Percentiles rank a stretch among this genome's conserved stretches.
Evolutionary conservation across 768 basidiomycete species (phyloP).

Genomic region (Tricholoma sp.): DNA sequence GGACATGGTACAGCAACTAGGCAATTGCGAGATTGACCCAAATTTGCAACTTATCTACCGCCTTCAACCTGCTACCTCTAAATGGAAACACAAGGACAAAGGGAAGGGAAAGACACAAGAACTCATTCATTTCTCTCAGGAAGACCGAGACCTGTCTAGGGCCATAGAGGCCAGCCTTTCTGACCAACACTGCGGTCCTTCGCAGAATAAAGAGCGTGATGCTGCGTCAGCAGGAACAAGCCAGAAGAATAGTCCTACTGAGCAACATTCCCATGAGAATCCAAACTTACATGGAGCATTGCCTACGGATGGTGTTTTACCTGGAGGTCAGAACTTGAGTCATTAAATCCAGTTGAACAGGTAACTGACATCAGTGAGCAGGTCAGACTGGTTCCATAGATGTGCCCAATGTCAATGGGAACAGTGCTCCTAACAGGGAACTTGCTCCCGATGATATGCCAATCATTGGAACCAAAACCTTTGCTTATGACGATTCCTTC

Average conservation of each 20-base stretch:
- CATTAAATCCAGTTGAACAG: neutral
- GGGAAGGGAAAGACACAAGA: neutral
- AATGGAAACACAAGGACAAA: constrained; percentile 16
- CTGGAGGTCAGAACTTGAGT: neutral
- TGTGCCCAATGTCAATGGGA: neutral
- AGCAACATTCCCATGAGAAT: neutral
- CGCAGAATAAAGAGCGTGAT: constrained; percentile 3
- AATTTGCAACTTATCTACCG: constrained; percentile 51
- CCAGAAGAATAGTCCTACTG: neutral
- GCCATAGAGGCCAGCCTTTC: constrained; percentile 45
- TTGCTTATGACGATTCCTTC: constrained; percentile 45
- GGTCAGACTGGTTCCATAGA: neutral
- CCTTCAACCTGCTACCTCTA: constrained; percentile 22
- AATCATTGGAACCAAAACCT: constrained; percentile 64
- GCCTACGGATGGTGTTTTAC: neutral
- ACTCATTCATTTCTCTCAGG: constrained; percentile 15
- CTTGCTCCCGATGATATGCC: constrained; percentile 18
- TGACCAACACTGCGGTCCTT: constrained; percentile 12
- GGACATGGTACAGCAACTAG: constrained; percentile 21
- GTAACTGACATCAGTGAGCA: neutral
- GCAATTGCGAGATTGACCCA: constrained; percentile 31
- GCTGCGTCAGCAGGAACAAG: neutral
- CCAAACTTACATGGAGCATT: neutral
- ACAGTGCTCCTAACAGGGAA: constrained; percentile 4
- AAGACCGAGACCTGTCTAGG: constrained; percentile 37